A percentile compares a stretch with the other conserved stretches of the same genome.
Evolutionary conservation across 345 rosid species (phyloP).

Genomic region (Reutealis trisperma): DNA sequence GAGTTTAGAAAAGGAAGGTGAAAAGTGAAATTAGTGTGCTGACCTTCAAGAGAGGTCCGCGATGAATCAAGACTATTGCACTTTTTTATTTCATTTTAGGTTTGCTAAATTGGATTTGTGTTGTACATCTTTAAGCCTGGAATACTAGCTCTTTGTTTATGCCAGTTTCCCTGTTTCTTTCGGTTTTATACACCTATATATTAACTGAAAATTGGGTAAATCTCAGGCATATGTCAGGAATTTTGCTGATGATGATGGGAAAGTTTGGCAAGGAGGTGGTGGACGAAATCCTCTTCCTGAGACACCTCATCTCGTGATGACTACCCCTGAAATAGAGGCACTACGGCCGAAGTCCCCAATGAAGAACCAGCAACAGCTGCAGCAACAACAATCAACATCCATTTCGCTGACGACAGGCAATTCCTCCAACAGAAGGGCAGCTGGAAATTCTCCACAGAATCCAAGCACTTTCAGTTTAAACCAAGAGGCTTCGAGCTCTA

Average conservation of each 20-base stretch:
- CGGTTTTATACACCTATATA: background rate
- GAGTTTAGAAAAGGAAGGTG: background rate
- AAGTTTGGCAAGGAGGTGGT: constrained; percentile 98
- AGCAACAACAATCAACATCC: constrained; percentile 58
- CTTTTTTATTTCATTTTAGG: background rate
- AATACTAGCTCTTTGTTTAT: background rate
- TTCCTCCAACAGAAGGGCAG: constrained; percentile 61
- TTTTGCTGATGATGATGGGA: constrained; percentile 91
- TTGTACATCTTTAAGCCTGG: background rate
- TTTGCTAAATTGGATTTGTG: background rate
- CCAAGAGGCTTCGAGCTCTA: constrained; percentile 68
- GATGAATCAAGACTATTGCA: background rate
- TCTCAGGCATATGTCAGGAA: constrained; percentile 66
- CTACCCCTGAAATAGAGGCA: constrained; percentile 83
- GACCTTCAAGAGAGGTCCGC: background rate
- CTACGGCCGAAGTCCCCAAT: constrained; percentile 95
- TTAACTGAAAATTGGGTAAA: constrained; percentile 13
- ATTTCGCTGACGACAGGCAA: constrained; percentile 62
- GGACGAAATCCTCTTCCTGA: constrained; percentile 96
- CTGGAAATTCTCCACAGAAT: constrained; percentile 78
- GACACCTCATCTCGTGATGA: constrained; percentile 79
- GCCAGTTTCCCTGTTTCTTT: background rate
- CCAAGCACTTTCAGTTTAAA: constrained; percentile 44
- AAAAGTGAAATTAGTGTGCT: background rate
- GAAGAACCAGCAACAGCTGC: constrained; percentile 92